These are phyloP conservation scores for Kuraishia floccosa DNA, from an alignment of 805 yeast genomes.

Conservation along the genomic window DNA sequence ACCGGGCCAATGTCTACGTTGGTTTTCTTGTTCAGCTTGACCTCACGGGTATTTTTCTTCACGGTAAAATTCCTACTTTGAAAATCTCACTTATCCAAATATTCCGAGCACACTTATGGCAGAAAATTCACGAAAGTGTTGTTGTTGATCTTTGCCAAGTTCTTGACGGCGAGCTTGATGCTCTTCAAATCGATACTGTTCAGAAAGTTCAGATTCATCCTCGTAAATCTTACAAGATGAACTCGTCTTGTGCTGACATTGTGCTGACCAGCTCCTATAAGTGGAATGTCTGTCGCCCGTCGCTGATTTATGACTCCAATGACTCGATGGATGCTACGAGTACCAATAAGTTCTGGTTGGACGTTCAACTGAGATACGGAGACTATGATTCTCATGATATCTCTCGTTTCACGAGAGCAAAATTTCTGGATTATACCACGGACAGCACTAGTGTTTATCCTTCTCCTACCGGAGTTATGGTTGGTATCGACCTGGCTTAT, in stretches of 20 bases:
- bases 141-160: conserved; percentile 92
- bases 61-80: conserved; percentile 95
- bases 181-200: conserved; percentile 72
- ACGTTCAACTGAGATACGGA: conserved; percentile 90
- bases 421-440: conserved; percentile 84
- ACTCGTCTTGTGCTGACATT: conserved; percentile 89
- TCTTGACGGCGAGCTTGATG: conserved; percentile 77
- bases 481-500: conserved; percentile 89
- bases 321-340: conserved; percentile 50
- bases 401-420: conserved; percentile 85
- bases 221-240: conserved; percentile 94
- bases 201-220: conserved; percentile 94
- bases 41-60: conserved; percentile 91
- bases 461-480: conserved; percentile 82
- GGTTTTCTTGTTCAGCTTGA: conserved; percentile 96
- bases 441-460: conserved; percentile 84
- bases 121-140: conserved; percentile 91
- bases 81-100: conserved; percentile 93
- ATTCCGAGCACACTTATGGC: conserved; percentile 98
- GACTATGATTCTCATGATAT: conserved; percentile 97
- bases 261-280: conserved; percentile 61
- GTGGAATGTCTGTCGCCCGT: conserved; percentile 81
- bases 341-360: conserved; percentile 80
- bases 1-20: conserved; percentile 94
- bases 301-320: conserved; percentile 59